Base-by-base conservation (phyloP, 768 basidiomycete genomes). In the Gymnopilus junonius region DNA sequence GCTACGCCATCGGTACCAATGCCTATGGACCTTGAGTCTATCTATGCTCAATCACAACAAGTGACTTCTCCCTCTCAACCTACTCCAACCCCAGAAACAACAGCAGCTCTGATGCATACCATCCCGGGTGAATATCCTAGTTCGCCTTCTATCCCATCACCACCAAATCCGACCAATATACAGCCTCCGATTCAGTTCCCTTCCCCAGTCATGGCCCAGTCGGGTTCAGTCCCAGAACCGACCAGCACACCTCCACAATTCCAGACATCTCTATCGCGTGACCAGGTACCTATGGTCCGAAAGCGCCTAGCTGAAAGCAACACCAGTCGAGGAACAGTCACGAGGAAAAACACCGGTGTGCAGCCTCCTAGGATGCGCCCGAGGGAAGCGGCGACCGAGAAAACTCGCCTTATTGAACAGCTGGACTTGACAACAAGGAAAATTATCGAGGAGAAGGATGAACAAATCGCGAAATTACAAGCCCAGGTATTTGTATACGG, bases 351-450 rank as follows among this genome's bases (percentile, higher is more conserved):
- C 21, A 25, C 45, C 6, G 5, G 21, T 15, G 17, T 25, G 45
- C 21, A 25, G 23, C 45, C 15, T 8, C 21, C 20, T 46, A 21
- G 45, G 45, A 46, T 10, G 21, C 45, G 17, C 12, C 21, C 15
- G 50, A 32, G 32, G 20, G 32, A 12, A 7, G 17, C 35, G 34
- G n/a, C 12, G 7, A 39, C 23, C 10, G 55, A 56, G 4, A 56
- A 56, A 27, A 27, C 55, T 21, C 55, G 55, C 15, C 15, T 56
- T 40, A 25, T 56, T 40, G 55, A 56, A 42, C 31, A 56, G 39
- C 35, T 27, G 55, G 55, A 39, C 15, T n/a, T 54, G 53, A 35
- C 53, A 21, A 54, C 53, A 32, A 54, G 53, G 53, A 21, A 25
- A 7, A 21, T 54, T 32, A 35, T 54, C 25, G 32, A 54, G 32